Evolutionary conservation across 2,329 filamentous ascomycete species (phyloP).

Genomic region (Daldinia eschscholtzii): DNA sequence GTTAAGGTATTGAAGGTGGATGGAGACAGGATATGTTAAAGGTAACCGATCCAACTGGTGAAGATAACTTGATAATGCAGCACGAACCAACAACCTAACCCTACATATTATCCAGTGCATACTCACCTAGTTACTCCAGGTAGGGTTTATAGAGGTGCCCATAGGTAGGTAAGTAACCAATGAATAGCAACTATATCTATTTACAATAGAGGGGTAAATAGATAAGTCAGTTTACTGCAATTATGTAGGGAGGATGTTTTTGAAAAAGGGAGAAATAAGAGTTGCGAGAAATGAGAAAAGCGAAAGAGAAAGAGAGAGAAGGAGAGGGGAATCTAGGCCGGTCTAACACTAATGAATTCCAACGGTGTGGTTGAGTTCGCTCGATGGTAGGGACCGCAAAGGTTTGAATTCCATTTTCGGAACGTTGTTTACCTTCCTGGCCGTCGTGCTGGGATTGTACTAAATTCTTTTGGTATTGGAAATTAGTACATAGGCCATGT

Average conservation of each 20-base stretch:
- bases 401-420: slow-evolving; percentile 6
- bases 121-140: no score
- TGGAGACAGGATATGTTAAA: neutral
- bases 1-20: neutral
- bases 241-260: neutral
- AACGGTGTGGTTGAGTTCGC: neutral
- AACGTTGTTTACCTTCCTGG: neutral
- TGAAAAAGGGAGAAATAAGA: neutral
- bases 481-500: neutral
- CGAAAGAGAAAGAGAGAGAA: slow-evolving; percentile 8
- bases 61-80: no score
- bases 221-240: neutral
- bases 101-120: no score
- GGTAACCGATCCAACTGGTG: no score
- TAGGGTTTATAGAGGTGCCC: no score
- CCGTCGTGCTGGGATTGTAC: neutral
- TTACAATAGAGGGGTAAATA: neutral
- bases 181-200: neutral
- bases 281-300: neutral
- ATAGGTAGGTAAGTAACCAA: no score
- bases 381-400: neutral
- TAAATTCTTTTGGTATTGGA: neutral
- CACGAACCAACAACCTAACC: neutral
- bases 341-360: slow-evolving; percentile 27
- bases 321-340: neutral